Conservation (phyloP, 495 filamentous ascomycete genomes). For the Clavariopsis aquatica region DNA sequence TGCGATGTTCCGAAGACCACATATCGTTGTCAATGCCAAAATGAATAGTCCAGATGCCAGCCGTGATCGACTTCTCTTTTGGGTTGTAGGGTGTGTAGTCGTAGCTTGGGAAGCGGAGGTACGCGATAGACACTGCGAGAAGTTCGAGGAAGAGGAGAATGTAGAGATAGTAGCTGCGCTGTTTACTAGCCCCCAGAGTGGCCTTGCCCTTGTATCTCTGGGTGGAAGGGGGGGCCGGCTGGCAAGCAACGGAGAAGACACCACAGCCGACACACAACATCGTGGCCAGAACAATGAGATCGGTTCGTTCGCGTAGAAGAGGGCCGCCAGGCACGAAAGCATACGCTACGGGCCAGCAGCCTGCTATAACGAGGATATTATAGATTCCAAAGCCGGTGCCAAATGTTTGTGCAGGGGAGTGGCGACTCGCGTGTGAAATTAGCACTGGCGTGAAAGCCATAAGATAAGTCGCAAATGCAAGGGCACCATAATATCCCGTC, state of each 20-base stretch:
- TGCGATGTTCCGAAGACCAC: constrained; percentile 94
- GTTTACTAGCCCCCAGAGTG: constrained; percentile 56
- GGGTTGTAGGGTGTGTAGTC: constrained; percentile 88
- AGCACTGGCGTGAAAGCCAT: constrained; percentile 80
- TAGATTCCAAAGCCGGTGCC: constrained; percentile 86
- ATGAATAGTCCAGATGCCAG: constrained; percentile 99
- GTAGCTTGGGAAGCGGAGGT: constrained; percentile 91
- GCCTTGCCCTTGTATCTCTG: constrained; percentile 51
- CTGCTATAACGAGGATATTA: constrained; percentile 87
- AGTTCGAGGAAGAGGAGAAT: constrained; percentile 73
- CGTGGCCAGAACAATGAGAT: constrained; percentile 85
- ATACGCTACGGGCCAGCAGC: constrained; percentile 98
- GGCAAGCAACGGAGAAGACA: constrained; percentile 72
- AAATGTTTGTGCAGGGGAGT: constrained; percentile 75
- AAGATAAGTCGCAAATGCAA: constrained; percentile 73
- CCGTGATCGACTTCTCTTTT: constrained; percentile 81
- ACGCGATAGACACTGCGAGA: constrained; percentile 76
- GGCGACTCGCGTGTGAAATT: constrained; percentile 70
- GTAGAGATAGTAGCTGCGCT: constrained; percentile 72
- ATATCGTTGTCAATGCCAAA: constrained; percentile 98
- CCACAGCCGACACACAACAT: constrained; percentile 86
- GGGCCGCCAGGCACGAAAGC: constrained; percentile 98
- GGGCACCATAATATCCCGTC: constrained; percentile 85
- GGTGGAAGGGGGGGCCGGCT: constrained; percentile 45
- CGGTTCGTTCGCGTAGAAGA: constrained; percentile 88